These are phyloP conservation scores for Acacia pycnantha DNA, from an alignment of 331 rosid species.

Conservation along the genomic window DNA sequence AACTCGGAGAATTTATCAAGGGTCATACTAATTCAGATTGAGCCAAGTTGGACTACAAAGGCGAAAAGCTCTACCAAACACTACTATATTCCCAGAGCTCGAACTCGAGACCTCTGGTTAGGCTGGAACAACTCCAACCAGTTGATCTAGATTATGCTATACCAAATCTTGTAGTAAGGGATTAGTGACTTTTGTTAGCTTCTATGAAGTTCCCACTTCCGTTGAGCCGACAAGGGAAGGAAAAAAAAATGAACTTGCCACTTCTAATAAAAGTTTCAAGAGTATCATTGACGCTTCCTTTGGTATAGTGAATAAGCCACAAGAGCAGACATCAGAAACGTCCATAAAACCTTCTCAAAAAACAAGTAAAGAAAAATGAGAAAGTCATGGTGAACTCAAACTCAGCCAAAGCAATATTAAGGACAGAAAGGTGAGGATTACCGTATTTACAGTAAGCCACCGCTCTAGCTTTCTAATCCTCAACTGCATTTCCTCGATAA, in stretches of 20 bases:
- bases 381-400: background rate
- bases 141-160: no score
- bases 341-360: constrained; percentile 81
- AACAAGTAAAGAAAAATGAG: background rate
- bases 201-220: constrained; percentile 23
- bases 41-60: no score
- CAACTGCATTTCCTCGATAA: constrained; percentile 88
- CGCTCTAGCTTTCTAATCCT: constrained; percentile 88
- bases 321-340: constrained; percentile 90
- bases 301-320: constrained; percentile 95
- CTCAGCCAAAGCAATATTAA: background rate
- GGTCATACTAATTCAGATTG: no score
- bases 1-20: no score
- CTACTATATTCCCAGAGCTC: no score
- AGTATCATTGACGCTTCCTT: constrained; percentile 64
- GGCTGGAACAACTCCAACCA: no score
- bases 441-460: constrained; percentile 95
- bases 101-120: no score
- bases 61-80: no score
- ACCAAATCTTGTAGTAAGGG: constrained; percentile 22
- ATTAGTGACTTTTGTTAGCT: constrained; percentile 35
- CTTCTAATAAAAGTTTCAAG: background rate
- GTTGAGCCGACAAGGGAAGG: background rate
- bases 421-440: constrained; percentile 29
- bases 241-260: constrained; percentile 19